phyloP scores from a whole-genome alignment of 306 rosid genomes.

The Fragaria ananassa region DNA sequence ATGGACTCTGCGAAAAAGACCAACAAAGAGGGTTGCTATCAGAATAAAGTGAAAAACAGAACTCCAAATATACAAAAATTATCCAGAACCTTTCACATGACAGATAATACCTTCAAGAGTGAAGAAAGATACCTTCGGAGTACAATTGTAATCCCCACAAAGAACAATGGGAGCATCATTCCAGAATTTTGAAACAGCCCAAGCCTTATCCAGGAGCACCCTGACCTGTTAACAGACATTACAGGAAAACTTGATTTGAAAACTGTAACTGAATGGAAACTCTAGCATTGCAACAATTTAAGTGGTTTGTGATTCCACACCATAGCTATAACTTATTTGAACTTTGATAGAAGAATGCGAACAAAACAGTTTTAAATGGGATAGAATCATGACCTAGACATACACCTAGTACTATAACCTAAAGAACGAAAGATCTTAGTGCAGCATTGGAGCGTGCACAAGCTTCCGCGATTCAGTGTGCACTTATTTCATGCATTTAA shows the following conservation, averaged over 20 bases:
- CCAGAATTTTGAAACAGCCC: slow-evolving; percentile 74
- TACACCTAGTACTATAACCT: neutral
- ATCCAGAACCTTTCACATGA: neutral
- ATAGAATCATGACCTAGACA: neutral
- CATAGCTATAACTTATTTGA: neutral
- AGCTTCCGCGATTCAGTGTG: neutral
- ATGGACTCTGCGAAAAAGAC: slow-evolving; percentile 63
- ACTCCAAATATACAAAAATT: neutral
- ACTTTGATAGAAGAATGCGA: neutral
- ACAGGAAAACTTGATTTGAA: slow-evolving; percentile 17
- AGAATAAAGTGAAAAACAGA: slow-evolving; percentile 10
- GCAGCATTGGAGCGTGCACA: neutral
- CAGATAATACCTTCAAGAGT: slow-evolving; percentile 19
- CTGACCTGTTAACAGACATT: slow-evolving; percentile 61
- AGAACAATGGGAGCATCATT: slow-evolving; percentile 77
- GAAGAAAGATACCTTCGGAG: slow-evolving; percentile 69
- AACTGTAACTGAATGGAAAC: slow-evolving; percentile 25
- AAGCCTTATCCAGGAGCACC: slow-evolving; percentile 70
- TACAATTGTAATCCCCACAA: slow-evolving; percentile 96
- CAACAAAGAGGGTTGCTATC: slow-evolving; percentile 12
- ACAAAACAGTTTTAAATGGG: neutral
- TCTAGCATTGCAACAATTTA: slow-evolving; percentile 15
- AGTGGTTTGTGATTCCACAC: slow-evolving; percentile 7
- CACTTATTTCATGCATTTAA: neutral
- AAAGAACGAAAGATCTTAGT: neutral